phyloP scores from a whole-genome alignment of 2,329 filamentous ascomycete species.

The Diaporthe sp. region DNA sequence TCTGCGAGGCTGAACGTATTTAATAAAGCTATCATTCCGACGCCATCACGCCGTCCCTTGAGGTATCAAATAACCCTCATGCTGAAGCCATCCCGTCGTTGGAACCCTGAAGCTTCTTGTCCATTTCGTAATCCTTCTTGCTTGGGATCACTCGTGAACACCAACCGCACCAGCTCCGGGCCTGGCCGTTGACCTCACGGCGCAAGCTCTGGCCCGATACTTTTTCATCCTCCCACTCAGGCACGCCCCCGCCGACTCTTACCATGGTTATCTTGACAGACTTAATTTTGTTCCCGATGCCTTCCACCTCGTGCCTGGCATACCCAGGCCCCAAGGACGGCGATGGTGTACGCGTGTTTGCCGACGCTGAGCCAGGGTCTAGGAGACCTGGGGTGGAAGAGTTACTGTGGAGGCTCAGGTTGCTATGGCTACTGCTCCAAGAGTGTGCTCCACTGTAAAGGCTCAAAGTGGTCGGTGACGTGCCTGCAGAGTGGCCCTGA shows the following conservation, averaged over 20 bases:
- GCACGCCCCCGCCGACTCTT: conserved; percentile 84
- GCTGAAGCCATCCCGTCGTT: background rate
- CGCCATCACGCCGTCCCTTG: background rate
- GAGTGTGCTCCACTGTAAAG: conserved; percentile 40
- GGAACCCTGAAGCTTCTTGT: conserved; percentile 29
- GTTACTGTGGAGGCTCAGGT: conserved; percentile 38
- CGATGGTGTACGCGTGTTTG: conserved; percentile 57
- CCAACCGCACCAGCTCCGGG: conserved; percentile 93
- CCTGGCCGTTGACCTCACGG: conserved; percentile 75
- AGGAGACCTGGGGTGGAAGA: conserved; percentile 44
- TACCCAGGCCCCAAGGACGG: conserved; percentile 78
- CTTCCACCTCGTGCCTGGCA: conserved; percentile 88
- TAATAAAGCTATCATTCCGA: background rate
- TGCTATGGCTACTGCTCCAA: conserved; percentile 39
- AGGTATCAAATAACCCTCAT: background rate
- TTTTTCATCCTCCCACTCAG: conserved; percentile 85
- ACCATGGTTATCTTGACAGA: conserved; percentile 88
- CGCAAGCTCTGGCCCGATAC: conserved; percentile 74
- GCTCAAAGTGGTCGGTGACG: conserved; percentile 30
- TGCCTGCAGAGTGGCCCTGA: conserved; percentile 31
- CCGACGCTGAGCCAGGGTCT: conserved; percentile 38
- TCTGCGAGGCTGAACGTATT: background rate
- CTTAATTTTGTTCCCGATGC: conserved; percentile 89
- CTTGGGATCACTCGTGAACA: conserved; percentile 82
- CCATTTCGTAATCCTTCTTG: conserved; percentile 55